Percentiles rank a stretch among this genome's conserved stretches.
These are phyloP conservation scores for Phytophthora pinifolia DNA, from an alignment of 352 stramenopile genomes.

Conservation along the genomic window DNA sequence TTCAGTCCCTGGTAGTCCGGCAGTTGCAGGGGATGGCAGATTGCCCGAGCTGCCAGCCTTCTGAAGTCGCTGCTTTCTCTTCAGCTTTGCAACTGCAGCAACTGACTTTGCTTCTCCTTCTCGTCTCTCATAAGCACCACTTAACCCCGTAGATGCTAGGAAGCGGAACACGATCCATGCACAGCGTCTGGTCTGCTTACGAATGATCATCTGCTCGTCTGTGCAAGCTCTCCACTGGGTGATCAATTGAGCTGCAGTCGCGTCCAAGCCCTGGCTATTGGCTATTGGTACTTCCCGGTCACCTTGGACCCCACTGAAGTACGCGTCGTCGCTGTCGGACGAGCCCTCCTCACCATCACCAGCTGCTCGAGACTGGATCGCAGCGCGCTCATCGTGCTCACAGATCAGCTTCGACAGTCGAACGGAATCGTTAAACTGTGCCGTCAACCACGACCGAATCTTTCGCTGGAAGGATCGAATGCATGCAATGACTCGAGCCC, in stretches of 20 bases:
- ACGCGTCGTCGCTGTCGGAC: constrained; percentile 29
- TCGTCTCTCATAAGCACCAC: constrained; percentile 62
- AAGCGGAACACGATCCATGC: constrained; percentile 87
- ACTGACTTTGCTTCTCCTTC: constrained; percentile 73
- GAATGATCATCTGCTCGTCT: constrained; percentile 66
- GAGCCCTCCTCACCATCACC: constrained; percentile 35
- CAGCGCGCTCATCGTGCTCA: constrained; percentile 38
- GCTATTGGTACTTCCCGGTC: background rate
- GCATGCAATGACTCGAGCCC: constrained; percentile 28
- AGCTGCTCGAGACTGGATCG: constrained; percentile 24
- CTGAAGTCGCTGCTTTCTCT: constrained; percentile 64
- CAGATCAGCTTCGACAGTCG: constrained; percentile 44
- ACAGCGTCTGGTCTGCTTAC: constrained; percentile 68
- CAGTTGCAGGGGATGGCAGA: constrained; percentile 11
- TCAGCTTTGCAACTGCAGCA: constrained; percentile 69
- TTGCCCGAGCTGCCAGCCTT: constrained; percentile 28
- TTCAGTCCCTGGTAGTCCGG: constrained; percentile 5
- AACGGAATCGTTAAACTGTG: constrained; percentile 26
- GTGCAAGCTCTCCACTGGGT: constrained; percentile 53
- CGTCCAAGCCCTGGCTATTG: constrained; percentile 8
- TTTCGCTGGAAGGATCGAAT: constrained; percentile 42
- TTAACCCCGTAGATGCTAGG: constrained; percentile 69
- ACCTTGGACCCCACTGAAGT: constrained; percentile 11
- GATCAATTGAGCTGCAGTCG: constrained; percentile 27
- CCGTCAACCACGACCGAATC: constrained; percentile 32